These are phyloP conservation scores for Cardamine occulta DNA, from an alignment of 345 rosid species.

Conservation along the genomic window DNA sequence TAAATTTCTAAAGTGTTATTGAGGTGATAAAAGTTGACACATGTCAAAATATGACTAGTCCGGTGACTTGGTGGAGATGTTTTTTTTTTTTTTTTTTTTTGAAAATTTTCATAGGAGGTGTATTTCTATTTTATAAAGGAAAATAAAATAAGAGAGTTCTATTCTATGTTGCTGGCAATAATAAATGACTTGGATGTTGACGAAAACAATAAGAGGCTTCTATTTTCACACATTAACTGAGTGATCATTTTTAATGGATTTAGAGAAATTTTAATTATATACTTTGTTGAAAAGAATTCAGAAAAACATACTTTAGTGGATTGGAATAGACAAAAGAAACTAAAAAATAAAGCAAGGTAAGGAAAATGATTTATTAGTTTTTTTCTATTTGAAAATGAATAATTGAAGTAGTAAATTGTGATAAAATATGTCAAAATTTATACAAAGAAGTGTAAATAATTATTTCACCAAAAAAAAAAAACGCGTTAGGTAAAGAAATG, in stretches of 20 bases:
- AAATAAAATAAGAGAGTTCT: not conserved
- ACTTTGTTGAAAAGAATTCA: not conserved
- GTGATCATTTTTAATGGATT: not conserved
- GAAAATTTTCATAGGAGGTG: too few species aligned
- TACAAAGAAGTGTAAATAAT: not conserved
- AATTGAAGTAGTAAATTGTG: not conserved
- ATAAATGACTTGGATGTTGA: not conserved
- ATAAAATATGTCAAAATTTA: not conserved
- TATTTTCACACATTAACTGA: not conserved
- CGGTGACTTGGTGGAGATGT: not conserved
- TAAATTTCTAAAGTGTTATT: not conserved
- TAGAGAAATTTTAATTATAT: not conserved
- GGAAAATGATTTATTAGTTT: not conserved
- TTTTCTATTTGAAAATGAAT: not conserved
- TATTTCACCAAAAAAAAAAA: not conserved
- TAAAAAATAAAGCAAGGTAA: not conserved
- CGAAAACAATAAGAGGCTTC: not conserved
- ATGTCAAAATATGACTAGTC: not conserved
- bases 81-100: not conserved
- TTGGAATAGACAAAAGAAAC: not conserved
- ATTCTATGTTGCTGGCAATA: not conserved
- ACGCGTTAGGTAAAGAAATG: conserved; percentile 18
- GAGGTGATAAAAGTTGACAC: not conserved
- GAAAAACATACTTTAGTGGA: not conserved
- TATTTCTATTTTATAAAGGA: not conserved